Evolutionary conservation across 768 basidiomycete genomes (phyloP).

Genomic region (Phaffia tasmanica): DNA sequence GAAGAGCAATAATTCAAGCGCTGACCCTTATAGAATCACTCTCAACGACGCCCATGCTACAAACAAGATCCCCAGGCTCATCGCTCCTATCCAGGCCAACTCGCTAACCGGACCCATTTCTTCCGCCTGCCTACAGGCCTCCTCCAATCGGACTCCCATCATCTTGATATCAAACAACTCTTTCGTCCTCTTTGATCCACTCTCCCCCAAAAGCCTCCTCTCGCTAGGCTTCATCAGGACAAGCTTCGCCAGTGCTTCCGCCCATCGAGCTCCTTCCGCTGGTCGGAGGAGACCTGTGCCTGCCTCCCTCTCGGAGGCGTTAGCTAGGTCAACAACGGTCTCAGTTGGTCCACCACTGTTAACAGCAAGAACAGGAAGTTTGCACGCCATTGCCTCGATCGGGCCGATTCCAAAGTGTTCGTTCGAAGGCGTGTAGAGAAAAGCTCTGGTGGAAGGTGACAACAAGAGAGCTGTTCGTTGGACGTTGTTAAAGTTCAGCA

Average conservation of each 20-base stretch:
- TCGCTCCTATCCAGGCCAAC: too few relatives aligned
- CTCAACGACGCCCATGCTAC: too few relatives aligned
- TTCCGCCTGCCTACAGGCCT: constrained; percentile 31
- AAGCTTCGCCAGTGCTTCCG: constrained; percentile 54
- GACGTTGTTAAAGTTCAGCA: constrained; percentile 77
- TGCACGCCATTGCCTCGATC: constrained; percentile 85
- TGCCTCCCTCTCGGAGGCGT: constrained; percentile 27
- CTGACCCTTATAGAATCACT: too few relatives aligned
- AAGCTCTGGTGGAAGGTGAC: constrained; percentile 52
- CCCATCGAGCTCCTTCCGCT: constrained; percentile 59
- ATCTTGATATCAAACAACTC: constrained; percentile 59
- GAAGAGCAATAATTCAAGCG: too few relatives aligned
- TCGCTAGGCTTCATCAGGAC: constrained; percentile 37
- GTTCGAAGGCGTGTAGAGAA: constrained; percentile 87
- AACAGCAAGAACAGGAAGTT: constrained; percentile 78
- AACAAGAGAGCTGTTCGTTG: constrained; percentile 75
- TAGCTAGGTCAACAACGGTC: constrained; percentile 49
- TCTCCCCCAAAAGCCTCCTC: constrained; percentile 44
- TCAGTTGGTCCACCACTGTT: constrained; percentile 74
- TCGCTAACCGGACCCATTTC: constrained; percentile 26
- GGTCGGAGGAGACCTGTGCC: constrained; percentile 64
- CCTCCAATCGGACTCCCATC: constrained; percentile 35
- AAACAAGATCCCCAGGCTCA: too few relatives aligned
- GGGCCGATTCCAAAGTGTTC: constrained; percentile 98
- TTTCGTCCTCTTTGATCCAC: constrained; percentile 54